phyloP scores from a whole-genome alignment of 1,139 yeast genomes.

The Lodderomyces metapsilosis region DNA sequence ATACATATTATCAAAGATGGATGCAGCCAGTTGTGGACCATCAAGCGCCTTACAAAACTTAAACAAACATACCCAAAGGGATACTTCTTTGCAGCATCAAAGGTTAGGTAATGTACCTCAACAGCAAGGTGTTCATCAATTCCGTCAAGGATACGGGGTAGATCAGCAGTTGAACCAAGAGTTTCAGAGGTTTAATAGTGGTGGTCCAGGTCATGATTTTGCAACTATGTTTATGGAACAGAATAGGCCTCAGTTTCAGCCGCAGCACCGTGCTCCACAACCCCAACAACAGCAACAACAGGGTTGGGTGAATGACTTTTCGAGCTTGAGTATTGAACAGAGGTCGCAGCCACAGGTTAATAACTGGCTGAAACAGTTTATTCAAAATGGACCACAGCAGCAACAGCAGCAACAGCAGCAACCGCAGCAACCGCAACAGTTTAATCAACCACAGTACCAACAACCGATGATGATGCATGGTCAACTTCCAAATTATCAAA shows the following conservation, averaged over 20 bases:
- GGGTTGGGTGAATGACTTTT: slow-evolving; percentile 37
- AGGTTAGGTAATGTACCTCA: slow-evolving; percentile 12
- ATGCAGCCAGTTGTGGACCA: slow-evolving; percentile 37
- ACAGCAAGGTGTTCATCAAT: slow-evolving; percentile 11
- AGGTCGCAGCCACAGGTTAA: slow-evolving; percentile 11
- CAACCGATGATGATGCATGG: slow-evolving; percentile 7
- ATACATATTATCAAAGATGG: slow-evolving; percentile 23
- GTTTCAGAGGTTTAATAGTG: slow-evolving; percentile 29
- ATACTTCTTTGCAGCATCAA: slow-evolving; percentile 33
- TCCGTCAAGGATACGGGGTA: slow-evolving; percentile 15
- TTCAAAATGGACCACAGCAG: slow-evolving; percentile 14
- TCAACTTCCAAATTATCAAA: slow-evolving; percentile 11
- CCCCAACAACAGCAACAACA: slow-evolving; percentile 14
- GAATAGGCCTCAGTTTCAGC: slow-evolving; percentile 11
- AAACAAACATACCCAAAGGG: slow-evolving; percentile 33
- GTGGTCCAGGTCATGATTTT: slow-evolving; percentile 17
- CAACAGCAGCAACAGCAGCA: background rate
- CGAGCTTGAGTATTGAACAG: slow-evolving; percentile 22
- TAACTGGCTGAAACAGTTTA: slow-evolving; percentile 33
- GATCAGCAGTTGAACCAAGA: slow-evolving; percentile 35
- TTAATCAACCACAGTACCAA: slow-evolving; percentile 12
- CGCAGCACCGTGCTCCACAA: slow-evolving; percentile 13
- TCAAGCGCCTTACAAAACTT: slow-evolving; percentile 36
- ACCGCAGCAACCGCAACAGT: slow-evolving; percentile 9
- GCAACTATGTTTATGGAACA: slow-evolving; percentile 22